Base-by-base conservation (phyloP, 2,329 filamentous ascomycete species). In the Phialophora expanda region DNA sequence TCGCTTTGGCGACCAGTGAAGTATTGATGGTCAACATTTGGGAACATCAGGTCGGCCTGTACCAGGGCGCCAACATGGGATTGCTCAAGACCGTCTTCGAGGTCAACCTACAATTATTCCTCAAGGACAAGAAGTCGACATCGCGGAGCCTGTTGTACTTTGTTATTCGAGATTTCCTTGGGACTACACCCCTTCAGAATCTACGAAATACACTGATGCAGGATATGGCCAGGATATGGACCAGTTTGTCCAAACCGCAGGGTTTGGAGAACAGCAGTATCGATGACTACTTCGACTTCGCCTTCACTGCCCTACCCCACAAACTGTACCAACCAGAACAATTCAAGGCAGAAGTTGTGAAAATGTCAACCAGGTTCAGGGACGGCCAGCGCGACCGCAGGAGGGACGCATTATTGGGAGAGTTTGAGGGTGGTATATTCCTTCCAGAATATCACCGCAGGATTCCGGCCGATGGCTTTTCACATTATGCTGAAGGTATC, bases 21-120 rank as follows among this genome's bases (percentile, higher is more conserved):
- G 94, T 99, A 60, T 85, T 99, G 73, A 96, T 99, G 76, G 90
- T 99, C 79, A 99, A 99, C 77, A 96, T 99, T 72, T 99, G 95
- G 95, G 95, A 99, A 80, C 94, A 97, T 78, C 95, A 99, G 80
- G 95, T 99, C 68, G 95, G 95, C 56, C 79, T 99, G 78, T 99
- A 99, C 77, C 94, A 99, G 81, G 95, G 95, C 64, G 95, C 95
- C 73, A 99, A 99, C 78, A 99, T 99, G 95, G 95, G 95, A 8
- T 81, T 99, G 74, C 83, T 99, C 74, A 99, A 99, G 85, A 99
- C 96, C 0, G 95, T 99, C 3, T 99, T 99, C 74, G 95, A 99
- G 81, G 95, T 99, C 78, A 99, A 99, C 77, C 78, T 99, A 76
- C 94, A 98, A 79, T 84, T 99, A 30, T 99, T 99, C 80, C 84